A percentile compares a stretch with the other conserved stretches of the same genome.
phyloP scores from a whole-genome alignment of 139 green algal species.

The Astrephomene gubernaculifera region DNA sequence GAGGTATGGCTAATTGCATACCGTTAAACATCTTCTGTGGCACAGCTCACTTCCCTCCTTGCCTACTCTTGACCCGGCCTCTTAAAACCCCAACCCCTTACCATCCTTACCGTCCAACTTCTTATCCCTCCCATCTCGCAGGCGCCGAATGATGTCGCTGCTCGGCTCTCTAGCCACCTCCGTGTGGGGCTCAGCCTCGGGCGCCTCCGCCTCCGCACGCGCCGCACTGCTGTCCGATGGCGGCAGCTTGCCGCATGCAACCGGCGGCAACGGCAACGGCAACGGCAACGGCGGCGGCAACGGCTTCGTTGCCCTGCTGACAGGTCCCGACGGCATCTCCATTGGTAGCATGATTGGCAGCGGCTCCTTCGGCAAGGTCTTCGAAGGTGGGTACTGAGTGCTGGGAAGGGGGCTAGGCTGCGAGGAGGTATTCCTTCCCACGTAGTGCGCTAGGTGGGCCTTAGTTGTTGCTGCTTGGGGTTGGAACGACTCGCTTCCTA shows the following conservation, averaged over 20 bases:
- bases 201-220: background rate
- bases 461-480: no score
- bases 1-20: no score
- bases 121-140: background rate
- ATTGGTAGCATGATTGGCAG: constrained; percentile 40
- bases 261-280: background rate
- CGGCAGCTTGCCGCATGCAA: background rate
- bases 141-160: background rate
- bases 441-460: no score
- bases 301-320: constrained; percentile 14
- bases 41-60: no score
- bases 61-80: background rate
- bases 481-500: no score
- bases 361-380: constrained; percentile 52
- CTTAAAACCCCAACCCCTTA: background rate
- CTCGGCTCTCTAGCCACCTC: constrained; percentile 7
- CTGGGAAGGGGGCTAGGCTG: background rate
- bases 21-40: no score
- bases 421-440: background rate
- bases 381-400: constrained; percentile 22
- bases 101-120: background rate
- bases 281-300: background rate
- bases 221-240: background rate
- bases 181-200: background rate
- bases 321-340: constrained; percentile 27